Evolutionary conservation across 371 early-diverging fungal genomes (phyloP).

Genomic region (Globomyces sp.): DNA sequence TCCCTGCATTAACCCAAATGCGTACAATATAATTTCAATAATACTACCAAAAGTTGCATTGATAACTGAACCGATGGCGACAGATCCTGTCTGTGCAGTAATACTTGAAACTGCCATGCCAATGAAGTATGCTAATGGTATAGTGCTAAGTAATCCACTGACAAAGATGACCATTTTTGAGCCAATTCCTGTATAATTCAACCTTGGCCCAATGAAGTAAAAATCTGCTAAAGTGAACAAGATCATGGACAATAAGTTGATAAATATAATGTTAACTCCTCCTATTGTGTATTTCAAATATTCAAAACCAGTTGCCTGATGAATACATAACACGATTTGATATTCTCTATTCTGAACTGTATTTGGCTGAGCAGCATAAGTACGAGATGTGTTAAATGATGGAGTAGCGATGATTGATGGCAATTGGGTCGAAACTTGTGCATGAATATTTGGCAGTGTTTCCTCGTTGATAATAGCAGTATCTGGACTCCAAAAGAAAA

Average conservation of each 20-base stretch:
- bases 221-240: constrained; percentile 69
- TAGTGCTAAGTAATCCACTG: constrained; percentile 76
- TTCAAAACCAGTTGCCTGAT: constrained; percentile 41
- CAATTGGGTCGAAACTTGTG: not conserved
- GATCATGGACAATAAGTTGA: constrained; percentile 83
- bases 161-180: constrained; percentile 72
- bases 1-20: constrained; percentile 83
- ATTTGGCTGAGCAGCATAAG: not conserved
- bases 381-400: constrained; percentile 1
- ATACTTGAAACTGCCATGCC: constrained; percentile 96
- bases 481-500: constrained; percentile 15
- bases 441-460: not conserved
- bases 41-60: constrained; percentile 97
- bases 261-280: constrained; percentile 94
- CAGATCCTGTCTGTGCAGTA: constrained; percentile 83
- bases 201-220: constrained; percentile 60
- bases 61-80: constrained; percentile 88
- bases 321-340: constrained; percentile 47
- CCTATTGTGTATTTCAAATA: constrained; percentile 82
- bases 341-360: constrained; percentile 22
- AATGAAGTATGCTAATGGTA: constrained; percentile 94
- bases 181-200: constrained; percentile 55
- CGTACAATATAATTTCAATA: constrained; percentile 91
- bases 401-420: constrained; percentile 16
- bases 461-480: not conserved